phyloP scores from a whole-genome alignment of 2,329 filamentous ascomycete genomes.

The Ophiostoma tasmaniense region DNA sequence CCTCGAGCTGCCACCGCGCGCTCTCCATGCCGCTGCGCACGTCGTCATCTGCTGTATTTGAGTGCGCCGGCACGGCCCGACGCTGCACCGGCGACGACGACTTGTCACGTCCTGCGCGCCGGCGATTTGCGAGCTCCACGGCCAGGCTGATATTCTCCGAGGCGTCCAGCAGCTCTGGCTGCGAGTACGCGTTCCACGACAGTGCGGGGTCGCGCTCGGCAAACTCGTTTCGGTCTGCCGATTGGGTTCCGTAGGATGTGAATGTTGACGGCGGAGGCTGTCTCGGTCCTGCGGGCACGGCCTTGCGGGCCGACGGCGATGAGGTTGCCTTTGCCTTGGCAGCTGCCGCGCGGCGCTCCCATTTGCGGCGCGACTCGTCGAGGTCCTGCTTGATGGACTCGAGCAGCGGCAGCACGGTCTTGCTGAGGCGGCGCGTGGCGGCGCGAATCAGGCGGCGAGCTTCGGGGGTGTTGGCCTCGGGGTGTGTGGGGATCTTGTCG shows the following conservation, averaged over 20 bases:
- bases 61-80: neutral
- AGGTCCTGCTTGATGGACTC: slow-evolving; percentile 75
- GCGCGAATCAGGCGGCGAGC: slow-evolving; percentile 54
- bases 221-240: slow-evolving; percentile 32
- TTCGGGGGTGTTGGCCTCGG: slow-evolving; percentile 60
- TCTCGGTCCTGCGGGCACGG: neutral
- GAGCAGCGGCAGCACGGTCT: slow-evolving; percentile 57
- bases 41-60: slow-evolving; percentile 21
- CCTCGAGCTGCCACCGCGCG: slow-evolving; percentile 40
- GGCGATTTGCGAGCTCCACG: slow-evolving; percentile 64
- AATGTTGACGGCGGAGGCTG: neutral
- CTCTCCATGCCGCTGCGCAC: slow-evolving; percentile 41
- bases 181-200: slow-evolving; percentile 31
- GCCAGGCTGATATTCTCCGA: slow-evolving; percentile 66
- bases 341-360: slow-evolving; percentile 34
- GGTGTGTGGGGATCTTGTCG: slow-evolving; percentile 65
- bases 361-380: slow-evolving; percentile 59
- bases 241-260: neutral
- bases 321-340: slow-evolving; percentile 23
- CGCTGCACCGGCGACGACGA: neutral
- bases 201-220: slow-evolving; percentile 55
- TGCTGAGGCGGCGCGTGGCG: slow-evolving; percentile 38
- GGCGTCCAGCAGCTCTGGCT: slow-evolving; percentile 56
- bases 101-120: slow-evolving; percentile 47
- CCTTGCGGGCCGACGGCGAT: neutral